Evolutionary conservation across 2,329 filamentous ascomycete genomes (phyloP).

Genomic region (Exophiala sp.): DNA sequence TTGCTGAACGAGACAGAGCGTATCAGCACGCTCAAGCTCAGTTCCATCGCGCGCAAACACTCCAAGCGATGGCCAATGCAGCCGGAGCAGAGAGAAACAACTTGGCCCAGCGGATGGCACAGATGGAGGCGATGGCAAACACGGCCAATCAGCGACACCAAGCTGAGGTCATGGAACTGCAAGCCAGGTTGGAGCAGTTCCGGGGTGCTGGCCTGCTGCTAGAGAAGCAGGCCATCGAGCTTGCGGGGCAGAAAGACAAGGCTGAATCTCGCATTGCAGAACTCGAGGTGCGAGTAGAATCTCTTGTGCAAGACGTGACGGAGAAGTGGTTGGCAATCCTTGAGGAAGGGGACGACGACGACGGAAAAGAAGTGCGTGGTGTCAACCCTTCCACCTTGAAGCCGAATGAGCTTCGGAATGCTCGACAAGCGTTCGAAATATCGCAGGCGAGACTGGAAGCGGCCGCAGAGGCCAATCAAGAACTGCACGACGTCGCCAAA

Average conservation of each 20-base stretch:
- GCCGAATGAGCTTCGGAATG: constrained; percentile 10
- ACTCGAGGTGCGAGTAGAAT: background rate
- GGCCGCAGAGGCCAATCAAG: background rate
- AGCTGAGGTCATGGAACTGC: background rate
- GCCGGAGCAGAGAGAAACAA: background rate
- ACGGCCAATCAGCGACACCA: background rate
- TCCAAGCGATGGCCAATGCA: background rate
- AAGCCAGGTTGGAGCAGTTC: background rate
- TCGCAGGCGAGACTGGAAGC: constrained; percentile 2
- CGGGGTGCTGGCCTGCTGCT: background rate
- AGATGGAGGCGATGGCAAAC: background rate
- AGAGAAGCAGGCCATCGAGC: constrained; percentile 2
- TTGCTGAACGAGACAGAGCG: constrained; percentile 2
- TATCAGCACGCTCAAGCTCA: background rate
- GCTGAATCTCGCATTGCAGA: background rate
- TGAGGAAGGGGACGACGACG: background rate
- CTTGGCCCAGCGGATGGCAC: background rate
- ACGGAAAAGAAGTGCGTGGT: background rate
- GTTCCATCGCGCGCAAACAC: background rate
- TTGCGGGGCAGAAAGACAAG: constrained; percentile 1
- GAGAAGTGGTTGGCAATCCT: constrained; percentile 5
- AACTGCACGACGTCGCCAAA: background rate
- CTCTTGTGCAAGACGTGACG: background rate
- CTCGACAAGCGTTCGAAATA: constrained; percentile 8
- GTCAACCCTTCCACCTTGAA: constrained; percentile 4